A percentile compares a stretch with the other conserved stretches of the same genome.
Evolutionary conservation across 2,329 filamentous ascomycete genomes (phyloP).

Genomic region (Periglandula ipomoeae): DNA sequence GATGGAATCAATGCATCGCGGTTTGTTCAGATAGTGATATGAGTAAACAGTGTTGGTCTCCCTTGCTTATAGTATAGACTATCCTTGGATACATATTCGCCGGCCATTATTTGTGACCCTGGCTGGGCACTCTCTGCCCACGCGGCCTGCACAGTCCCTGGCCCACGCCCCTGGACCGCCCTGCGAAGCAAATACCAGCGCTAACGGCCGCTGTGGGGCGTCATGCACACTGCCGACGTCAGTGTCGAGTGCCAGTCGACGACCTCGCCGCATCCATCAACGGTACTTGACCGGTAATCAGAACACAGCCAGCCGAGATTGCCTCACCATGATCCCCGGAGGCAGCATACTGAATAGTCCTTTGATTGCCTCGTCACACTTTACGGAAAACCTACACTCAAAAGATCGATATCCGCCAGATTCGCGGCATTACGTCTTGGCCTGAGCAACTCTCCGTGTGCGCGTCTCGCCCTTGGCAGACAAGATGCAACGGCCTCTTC

Average conservation of each 20-base stretch:
- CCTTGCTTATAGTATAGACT: no score
- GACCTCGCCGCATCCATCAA: neutral
- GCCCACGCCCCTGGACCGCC: no score
- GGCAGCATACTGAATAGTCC: neutral
- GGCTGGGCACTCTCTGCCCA: no score
- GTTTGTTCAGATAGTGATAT: no score
- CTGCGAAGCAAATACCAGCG: no score
- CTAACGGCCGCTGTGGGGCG: no score
- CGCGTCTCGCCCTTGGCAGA: neutral
- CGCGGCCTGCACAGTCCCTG: no score
- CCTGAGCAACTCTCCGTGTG: neutral
- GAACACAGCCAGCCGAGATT: neutral
- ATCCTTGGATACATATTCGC: no score
- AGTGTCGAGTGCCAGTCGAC: neutral
- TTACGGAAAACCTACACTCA: neutral
- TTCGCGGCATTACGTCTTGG: neutral
- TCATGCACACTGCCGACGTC: neutral
- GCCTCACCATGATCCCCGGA: neutral
- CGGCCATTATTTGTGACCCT: no score
- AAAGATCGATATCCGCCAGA: neutral
- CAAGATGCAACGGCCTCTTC: constrained; percentile 6
- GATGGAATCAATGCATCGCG: no score
- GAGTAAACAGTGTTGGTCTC: no score
- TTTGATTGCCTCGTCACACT: neutral
- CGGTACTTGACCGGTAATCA: neutral